phyloP scores from a whole-genome alignment of 306 rosid genomes.

The Quillaja saponaria region DNA sequence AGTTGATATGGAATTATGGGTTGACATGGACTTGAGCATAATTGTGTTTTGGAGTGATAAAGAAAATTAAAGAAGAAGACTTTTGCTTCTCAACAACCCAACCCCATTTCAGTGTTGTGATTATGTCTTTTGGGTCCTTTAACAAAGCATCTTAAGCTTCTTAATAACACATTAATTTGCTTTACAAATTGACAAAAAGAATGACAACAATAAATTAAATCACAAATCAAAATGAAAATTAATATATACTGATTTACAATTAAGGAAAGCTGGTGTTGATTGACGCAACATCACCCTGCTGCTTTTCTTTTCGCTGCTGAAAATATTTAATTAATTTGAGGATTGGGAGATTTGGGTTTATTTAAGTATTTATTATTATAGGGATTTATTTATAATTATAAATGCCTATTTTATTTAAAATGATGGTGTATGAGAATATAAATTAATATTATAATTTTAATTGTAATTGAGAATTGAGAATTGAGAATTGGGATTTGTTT shows the following conservation, averaged over 20 bases:
- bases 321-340: not conserved
- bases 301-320: conserved; percentile 22
- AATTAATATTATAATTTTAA: too few relatives aligned
- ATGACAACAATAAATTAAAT: conserved; percentile 27
- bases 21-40: conserved; percentile 43
- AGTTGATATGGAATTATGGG: conserved; percentile 32
- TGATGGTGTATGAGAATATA: too few relatives aligned
- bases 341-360: not conserved
- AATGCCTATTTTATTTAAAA: too few relatives aligned
- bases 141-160: conserved; percentile 51
- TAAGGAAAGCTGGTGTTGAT: conserved; percentile 33
- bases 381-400: too few relatives aligned
- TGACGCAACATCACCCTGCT: conserved; percentile 30
- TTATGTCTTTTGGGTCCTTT: conserved; percentile 49
- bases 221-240: conserved; percentile 43
- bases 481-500: too few relatives aligned
- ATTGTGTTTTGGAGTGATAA: conserved; percentile 46
- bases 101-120: conserved; percentile 48
- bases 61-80: conserved; percentile 33
- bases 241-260: conserved; percentile 8
- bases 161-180: conserved; percentile 36
- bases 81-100: conserved; percentile 78
- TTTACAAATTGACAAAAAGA: conserved; percentile 31
- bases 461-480: too few relatives aligned
- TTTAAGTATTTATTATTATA: not conserved